These are phyloP conservation scores for Epichloe bromicola DNA, from an alignment of 2,329 filamentous ascomycete species.

Conservation along the genomic window DNA sequence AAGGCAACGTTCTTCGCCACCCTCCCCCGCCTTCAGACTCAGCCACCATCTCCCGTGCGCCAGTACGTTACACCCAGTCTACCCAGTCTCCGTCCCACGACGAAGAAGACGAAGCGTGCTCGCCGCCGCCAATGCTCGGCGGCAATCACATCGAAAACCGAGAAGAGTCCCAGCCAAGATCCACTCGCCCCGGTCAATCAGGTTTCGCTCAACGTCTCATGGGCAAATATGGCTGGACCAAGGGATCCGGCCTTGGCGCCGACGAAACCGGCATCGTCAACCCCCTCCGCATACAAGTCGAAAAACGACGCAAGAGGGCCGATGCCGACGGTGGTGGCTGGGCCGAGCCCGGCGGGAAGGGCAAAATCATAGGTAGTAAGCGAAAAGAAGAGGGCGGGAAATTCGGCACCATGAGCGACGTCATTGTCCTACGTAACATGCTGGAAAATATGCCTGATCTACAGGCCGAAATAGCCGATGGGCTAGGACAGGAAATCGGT, in stretches of 20 bases:
- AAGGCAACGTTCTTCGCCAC: conserved; percentile 21
- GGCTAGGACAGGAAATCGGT: conserved; percentile 85
- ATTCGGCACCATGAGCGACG: conserved; percentile 64
- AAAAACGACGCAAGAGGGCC: conserved; percentile 68
- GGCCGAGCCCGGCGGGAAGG: conserved; percentile 53
- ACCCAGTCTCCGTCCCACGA: conserved; percentile 14
- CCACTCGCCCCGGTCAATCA: conserved; percentile 62
- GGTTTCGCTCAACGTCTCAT: conserved; percentile 82
- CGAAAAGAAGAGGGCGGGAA: conserved; percentile 36
- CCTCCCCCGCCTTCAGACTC: conserved; percentile 27
- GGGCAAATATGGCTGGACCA: conserved; percentile 86
- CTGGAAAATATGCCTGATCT: conserved; percentile 69
- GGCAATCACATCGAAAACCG: conserved; percentile 19
- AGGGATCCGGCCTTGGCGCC: conserved; percentile 77
- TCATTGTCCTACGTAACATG: conserved; percentile 76
- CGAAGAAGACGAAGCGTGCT: conserved; percentile 29
- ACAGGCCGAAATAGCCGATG: conserved; percentile 59
- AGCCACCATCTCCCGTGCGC: conserved; percentile 63
- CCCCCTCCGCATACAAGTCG: conserved; percentile 69
- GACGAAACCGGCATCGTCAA: conserved; percentile 72
- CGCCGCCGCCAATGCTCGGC: conserved; percentile 34
- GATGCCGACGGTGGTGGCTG: conserved; percentile 72
- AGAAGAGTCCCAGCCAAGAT: conserved; percentile 32
- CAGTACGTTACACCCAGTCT: conserved; percentile 52
- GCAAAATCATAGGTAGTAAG: conserved; percentile 70